Evolutionary conservation across 2,329 filamentous ascomycete genomes (phyloP).

Genomic region (Cadophora gregata): DNA sequence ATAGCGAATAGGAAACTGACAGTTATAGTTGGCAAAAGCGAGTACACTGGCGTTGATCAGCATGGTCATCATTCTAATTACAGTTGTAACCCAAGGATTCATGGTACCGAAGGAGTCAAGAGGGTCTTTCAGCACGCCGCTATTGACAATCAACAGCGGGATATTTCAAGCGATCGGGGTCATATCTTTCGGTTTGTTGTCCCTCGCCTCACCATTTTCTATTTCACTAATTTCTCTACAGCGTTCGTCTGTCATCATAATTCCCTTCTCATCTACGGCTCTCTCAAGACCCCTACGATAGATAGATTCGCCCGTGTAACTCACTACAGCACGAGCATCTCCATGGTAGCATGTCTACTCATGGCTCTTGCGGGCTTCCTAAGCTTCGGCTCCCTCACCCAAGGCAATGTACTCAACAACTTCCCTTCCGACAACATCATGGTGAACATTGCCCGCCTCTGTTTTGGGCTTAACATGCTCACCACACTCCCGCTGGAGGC

Average conservation of each 20-base stretch:
- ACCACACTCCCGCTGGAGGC: constrained; percentile 95
- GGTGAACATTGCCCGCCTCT: constrained; percentile 93
- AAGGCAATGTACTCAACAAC: constrained; percentile 98
- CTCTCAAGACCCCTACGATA: constrained; percentile 89
- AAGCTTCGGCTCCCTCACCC: constrained; percentile 88
- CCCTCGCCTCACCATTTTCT: background rate
- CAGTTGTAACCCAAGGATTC: constrained; percentile 84
- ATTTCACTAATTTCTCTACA: constrained; percentile 46
- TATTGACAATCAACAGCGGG: constrained; percentile 82
- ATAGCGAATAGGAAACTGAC: constrained; percentile 26
- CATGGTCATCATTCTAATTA: constrained; percentile 89
- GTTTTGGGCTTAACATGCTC: constrained; percentile 98
- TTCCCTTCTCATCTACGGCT: constrained; percentile 96
- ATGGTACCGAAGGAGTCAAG: constrained; percentile 73
- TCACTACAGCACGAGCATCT: constrained; percentile 89
- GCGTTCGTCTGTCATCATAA: constrained; percentile 86
- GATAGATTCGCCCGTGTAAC: constrained; percentile 94
- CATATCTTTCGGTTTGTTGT: constrained; percentile 84
- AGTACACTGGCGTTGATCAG: constrained; percentile 91
- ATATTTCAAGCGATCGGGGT: constrained; percentile 97
- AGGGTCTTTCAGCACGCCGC: constrained; percentile 71
- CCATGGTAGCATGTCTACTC: constrained; percentile 86
- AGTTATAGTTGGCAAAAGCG: constrained; percentile 83
- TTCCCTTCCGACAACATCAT: constrained; percentile 89
- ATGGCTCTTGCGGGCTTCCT: constrained; percentile 92